phyloP scores from a whole-genome alignment of 75 land plant species.

The Selaginella moellendorffii region DNA sequence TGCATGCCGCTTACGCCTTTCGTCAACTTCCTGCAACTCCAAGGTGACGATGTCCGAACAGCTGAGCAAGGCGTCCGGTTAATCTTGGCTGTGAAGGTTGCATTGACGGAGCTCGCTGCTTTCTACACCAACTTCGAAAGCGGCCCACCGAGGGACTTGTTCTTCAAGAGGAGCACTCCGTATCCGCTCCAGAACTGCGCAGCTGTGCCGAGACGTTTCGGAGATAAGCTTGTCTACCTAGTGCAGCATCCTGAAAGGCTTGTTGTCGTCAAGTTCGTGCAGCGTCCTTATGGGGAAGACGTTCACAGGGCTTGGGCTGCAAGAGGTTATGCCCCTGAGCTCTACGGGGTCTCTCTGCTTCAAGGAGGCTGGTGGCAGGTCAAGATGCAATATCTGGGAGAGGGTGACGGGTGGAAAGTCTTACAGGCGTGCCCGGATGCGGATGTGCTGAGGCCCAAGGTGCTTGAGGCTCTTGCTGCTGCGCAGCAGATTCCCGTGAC shows the following conservation, averaged over 20 bases:
- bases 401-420: not conserved
- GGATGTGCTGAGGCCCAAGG: constrained; percentile 1
- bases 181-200: constrained; percentile 1
- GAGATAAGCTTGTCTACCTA: not conserved
- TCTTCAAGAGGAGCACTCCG: not conserved
- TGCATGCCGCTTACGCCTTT: not conserved
- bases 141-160: not conserved
- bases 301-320: constrained; percentile 2
- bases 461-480: constrained; percentile 1
- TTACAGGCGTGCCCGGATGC: constrained; percentile 2
- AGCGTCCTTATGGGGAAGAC: not conserved
- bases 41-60: not conserved
- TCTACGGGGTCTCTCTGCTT: not conserved
- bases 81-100: not conserved
- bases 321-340: not conserved
- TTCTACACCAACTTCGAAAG: not conserved
- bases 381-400: not conserved
- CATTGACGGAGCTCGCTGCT: constrained; percentile 1
- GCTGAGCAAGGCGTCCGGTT: not conserved
- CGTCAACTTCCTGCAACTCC: not conserved
- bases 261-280: not conserved
- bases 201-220: not conserved
- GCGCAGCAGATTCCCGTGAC: not conserved
- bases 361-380: constrained; percentile 2
- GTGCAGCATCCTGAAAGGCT: not conserved